Conservation (phyloP, 2,329 filamentous ascomycete genomes). For the Penicillium decumbens region DNA sequence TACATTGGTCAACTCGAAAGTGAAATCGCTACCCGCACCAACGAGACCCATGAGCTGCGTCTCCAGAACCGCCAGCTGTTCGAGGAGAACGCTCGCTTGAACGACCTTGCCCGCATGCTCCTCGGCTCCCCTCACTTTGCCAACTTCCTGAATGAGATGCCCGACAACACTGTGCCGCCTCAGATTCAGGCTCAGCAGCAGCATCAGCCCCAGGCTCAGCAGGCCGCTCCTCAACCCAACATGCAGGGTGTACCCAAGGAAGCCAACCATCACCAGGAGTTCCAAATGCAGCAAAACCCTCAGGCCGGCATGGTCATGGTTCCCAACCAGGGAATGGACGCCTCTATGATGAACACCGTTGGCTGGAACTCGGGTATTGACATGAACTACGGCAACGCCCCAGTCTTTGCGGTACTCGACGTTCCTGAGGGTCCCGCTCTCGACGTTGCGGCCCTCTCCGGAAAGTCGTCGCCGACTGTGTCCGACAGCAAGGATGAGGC, state of each 20-base stretch:
- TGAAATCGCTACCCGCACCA: constrained; percentile 77
- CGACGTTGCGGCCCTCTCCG: constrained; percentile 59
- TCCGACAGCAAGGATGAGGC: constrained; percentile 49
- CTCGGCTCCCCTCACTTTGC: constrained; percentile 77
- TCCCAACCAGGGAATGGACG: constrained; percentile 71
- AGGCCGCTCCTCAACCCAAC: constrained; percentile 37
- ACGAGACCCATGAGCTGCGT: constrained; percentile 76
- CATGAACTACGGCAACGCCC: constrained; percentile 42
- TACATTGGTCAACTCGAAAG: constrained; percentile 93
- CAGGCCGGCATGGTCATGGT: constrained; percentile 75
- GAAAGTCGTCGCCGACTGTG: constrained; percentile 58
- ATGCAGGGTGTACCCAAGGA: constrained; percentile 59
- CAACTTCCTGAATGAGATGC: constrained; percentile 69
- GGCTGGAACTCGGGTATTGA: constrained; percentile 47
- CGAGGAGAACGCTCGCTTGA: constrained; percentile 79
- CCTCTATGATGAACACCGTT: constrained; percentile 57
- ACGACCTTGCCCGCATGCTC: constrained; percentile 74
- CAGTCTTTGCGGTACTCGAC: constrained; percentile 64
- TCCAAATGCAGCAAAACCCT: constrained; percentile 58
- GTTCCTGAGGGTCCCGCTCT: constrained; percentile 63
- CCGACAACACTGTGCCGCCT: constrained; percentile 52
- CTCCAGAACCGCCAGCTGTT: constrained; percentile 73
- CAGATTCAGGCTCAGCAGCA: constrained; percentile 40
- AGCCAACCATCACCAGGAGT: constrained; percentile 51
- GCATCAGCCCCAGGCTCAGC: constrained; percentile 38